Conservation (phyloP, 768 basidiomycete species). For the Rhodocollybia butyracea region DNA sequence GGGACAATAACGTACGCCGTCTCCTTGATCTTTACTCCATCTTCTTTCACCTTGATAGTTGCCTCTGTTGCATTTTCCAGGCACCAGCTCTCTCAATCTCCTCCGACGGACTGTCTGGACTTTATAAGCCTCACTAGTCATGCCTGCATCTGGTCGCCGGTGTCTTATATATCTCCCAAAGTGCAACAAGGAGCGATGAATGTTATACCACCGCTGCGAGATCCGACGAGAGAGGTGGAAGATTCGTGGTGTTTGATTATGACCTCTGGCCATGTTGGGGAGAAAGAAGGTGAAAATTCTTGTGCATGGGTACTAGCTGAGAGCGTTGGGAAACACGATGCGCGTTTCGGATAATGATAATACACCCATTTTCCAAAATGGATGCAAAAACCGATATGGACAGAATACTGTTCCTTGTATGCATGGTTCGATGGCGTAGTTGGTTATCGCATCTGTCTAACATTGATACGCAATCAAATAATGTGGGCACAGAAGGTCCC, state of each 20-base stretch:
- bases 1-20: constrained; percentile 36
- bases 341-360: constrained; percentile 17
- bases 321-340: constrained; percentile 36
- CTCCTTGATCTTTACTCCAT: neutral
- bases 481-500: constrained; percentile 12
- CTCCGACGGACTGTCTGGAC: constrained; percentile 10
- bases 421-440: constrained; percentile 63
- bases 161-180: constrained; percentile 43
- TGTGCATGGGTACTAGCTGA: constrained; percentile 43
- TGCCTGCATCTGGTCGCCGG: constrained; percentile 41
- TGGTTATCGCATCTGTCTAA: constrained; percentile 85
- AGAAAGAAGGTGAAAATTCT: neutral
- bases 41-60: neutral
- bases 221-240: constrained; percentile 48
- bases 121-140: constrained; percentile 47
- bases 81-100: neutral
- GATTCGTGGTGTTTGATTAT: constrained; percentile 49
- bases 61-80: neutral
- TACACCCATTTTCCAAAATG: neutral
- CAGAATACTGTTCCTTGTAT: neutral
- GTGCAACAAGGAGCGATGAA: constrained; percentile 10
- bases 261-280: constrained; percentile 12
- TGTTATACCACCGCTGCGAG: constrained; percentile 30
- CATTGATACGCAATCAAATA: no score
- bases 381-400: neutral